phyloP scores from a whole-genome alignment of 2,329 filamentous ascomycete species.

The Didymellaceae sp. region DNA sequence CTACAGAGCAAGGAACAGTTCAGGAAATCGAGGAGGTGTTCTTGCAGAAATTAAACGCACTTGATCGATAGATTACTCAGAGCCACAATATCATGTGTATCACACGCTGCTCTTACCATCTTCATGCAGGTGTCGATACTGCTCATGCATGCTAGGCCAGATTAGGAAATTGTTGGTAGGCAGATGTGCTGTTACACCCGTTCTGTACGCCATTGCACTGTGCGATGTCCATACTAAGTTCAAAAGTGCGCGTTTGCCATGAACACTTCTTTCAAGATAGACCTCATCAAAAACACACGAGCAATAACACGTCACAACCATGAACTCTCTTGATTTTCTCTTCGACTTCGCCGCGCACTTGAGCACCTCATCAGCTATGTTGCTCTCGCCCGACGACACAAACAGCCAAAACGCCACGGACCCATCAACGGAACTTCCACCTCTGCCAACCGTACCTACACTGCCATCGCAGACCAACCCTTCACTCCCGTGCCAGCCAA shows the following conservation, averaged over 20 bases:
- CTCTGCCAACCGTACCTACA: background rate
- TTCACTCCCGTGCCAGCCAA: no score
- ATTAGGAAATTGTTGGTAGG: conserved; percentile 10
- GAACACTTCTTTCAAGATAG: no score
- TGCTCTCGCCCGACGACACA: background rate
- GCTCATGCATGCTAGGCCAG: background rate
- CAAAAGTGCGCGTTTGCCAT: no score
- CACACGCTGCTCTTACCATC: background rate
- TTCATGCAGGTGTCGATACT: conserved; percentile 3
- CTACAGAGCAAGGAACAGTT: conserved; percentile 25
- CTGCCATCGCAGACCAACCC: no score
- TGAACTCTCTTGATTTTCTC: conserved; percentile 28
- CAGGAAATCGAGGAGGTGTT: conserved; percentile 29
- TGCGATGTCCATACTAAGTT: no score
- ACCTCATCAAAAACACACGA: background rate
- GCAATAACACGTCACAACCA: conserved; percentile 1
- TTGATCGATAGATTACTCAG: background rate
- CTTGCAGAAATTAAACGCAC: conserved; percentile 21
- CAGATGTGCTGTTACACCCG: conserved; percentile 14
- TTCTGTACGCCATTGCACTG: conserved; percentile 2
- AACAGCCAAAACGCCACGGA: background rate
- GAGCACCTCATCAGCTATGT: conserved; percentile 9
- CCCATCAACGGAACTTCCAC: background rate
- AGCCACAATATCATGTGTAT: background rate
- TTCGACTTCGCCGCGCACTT: conserved; percentile 21